Base-by-base conservation (phyloP, 2,329 filamentous ascomycete genomes). In the Septoria linicola region DNA sequence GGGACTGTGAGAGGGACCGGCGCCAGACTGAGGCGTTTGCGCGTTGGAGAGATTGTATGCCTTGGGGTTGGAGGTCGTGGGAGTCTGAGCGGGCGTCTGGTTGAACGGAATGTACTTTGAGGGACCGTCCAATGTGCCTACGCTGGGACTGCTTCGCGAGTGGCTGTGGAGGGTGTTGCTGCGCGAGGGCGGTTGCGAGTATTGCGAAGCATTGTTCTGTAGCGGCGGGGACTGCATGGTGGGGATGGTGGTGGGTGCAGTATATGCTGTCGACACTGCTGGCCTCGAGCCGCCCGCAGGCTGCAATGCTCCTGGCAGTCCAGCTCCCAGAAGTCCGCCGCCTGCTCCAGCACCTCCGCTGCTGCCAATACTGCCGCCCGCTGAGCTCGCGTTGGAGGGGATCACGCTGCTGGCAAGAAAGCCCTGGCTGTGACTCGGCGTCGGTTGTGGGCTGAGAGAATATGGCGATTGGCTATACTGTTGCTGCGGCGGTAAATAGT, bases 61-160 rank as follows among this genome's bases (percentile, higher is more conserved):
- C 66, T 74, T 79, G 2, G 68, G 61, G 63, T 69, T 58, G 7
- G 65, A 66, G n/a, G 64, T 59, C 11, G 54, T 58, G 2, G 67
- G 68, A 53, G 75, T 75, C 42, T 68, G 73, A 48, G 81, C 80
- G 27, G 87, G 83, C 2, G 87, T 89, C 44, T 83, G 74, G 49
- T 76, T 77, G 64, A 81, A 82, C 43, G 81, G 78, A 58, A 81
- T 80, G 69, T 84, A 84, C 66, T 81, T 81, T 57, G 80, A 78
- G 30, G 59, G 45, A 34, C 52, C 52, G 41, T 66, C 64, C 53
- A 63, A 44, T 63, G 80, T 67, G 34, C 77, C 80, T 10, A 47
- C 44, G 37, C 85, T 83, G 43, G 90, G 89, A 70, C 89, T 96
- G 51, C 89, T 93, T 63, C 88, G 82, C 41, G 91, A 91, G 36